Evolutionary conservation across 73 alveolate species (phyloP).

Genomic region (Paraurostyla sp.): DNA sequence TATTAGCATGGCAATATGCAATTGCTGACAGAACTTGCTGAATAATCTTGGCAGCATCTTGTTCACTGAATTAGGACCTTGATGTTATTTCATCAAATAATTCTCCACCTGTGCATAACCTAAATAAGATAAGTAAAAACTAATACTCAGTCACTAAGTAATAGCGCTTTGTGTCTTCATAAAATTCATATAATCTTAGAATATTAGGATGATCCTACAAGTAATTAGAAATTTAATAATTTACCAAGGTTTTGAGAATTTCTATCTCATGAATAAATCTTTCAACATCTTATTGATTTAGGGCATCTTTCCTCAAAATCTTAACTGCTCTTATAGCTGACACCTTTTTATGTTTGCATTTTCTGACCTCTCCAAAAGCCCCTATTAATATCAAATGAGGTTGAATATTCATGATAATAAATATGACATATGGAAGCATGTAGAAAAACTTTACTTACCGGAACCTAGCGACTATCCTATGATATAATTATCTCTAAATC

Average conservation of each 20-base stretch:
- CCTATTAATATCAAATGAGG: conserved; percentile 45
- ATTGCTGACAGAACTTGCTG: conserved; percentile 82
- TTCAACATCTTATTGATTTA: conserved; percentile 50
- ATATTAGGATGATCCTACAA: conserved; percentile 93
- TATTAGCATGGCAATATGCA: conserved; percentile 81
- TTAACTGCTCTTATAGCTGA: conserved; percentile 85
- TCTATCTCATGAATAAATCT: conserved; percentile 84
- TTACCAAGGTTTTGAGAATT: conserved; percentile 80
- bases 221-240: too few relatives aligned
- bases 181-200: conserved; percentile 87
- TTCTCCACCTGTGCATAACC: conserved; percentile 84
- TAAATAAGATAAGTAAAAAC: neutral
- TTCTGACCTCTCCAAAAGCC: conserved; percentile 87
- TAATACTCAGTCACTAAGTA: conserved; percentile 86
- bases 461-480: conserved; percentile 50
- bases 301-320: conserved; percentile 73
- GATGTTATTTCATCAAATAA: conserved; percentile 81
- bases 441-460: neutral
- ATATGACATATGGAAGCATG: too few relatives aligned
- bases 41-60: conserved; percentile 81
- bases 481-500: conserved; percentile 44
- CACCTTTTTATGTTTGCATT: conserved; percentile 72
- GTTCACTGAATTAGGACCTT: conserved; percentile 80
- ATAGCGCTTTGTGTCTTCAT: conserved; percentile 86
- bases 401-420: too few relatives aligned